A percentile compares a stretch with the other conserved stretches of the same genome.
Conservation (phyloP, 1,139 yeast genomes). For the Yarrowia galli region DNA sequence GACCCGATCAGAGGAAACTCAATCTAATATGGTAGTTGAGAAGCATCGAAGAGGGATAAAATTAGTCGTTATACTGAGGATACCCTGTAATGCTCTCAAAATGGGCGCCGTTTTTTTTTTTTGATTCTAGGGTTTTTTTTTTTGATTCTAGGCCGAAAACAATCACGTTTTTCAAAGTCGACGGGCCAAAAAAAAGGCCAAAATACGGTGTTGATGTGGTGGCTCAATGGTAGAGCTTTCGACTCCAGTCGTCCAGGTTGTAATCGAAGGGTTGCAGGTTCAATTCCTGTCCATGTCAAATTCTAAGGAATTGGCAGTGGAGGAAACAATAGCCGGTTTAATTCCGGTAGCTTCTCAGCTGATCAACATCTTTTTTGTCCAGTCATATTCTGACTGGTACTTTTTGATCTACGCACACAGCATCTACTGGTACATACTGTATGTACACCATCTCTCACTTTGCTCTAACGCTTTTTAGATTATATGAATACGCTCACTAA, state of each 20-base stretch:
- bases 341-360: constrained; percentile 36
- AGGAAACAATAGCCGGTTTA: constrained; percentile 30
- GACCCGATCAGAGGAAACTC: too few relatives aligned
- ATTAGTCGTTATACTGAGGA: too few relatives aligned
- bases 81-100: too few relatives aligned
- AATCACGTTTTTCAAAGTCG: background rate
- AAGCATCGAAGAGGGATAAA: too few relatives aligned
- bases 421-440: too few relatives aligned
- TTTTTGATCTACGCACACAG: too few relatives aligned
- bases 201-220: constrained; percentile 63
- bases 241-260: constrained; percentile 66
- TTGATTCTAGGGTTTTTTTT: background rate
- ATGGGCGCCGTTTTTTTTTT: too few relatives aligned
- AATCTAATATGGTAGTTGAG: too few relatives aligned
- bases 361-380: constrained; percentile 35
- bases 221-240: constrained; percentile 94
- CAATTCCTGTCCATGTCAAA: constrained; percentile 75
- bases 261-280: constrained; percentile 78
- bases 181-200: background rate
- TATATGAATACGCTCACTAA: too few relatives aligned
- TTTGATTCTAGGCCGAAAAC: background rate
- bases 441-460: too few relatives aligned
- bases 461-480: too few relatives aligned
- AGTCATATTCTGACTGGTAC: too few relatives aligned
- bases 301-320: constrained; percentile 30